Evolutionary conservation across 164 flowering plant species (phyloP).

Genomic region (Magnolia kwangsiensis): DNA sequence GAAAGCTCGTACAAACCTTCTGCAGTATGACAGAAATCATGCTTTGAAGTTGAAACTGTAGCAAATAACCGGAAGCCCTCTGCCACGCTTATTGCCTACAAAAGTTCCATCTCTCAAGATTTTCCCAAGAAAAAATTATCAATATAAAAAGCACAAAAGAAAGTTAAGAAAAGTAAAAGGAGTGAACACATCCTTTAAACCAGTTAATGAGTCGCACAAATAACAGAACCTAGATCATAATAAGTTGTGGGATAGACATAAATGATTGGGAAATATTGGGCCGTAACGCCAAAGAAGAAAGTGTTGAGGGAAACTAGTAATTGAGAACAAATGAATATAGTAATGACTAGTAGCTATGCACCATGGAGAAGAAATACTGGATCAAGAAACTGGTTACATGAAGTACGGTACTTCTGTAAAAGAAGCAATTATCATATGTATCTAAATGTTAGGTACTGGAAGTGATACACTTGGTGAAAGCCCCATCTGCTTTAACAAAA

Average conservation of each 20-base stretch:
- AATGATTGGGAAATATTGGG: neutral
- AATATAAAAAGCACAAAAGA: neutral
- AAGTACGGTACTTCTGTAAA: neutral
- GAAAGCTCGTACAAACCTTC: slow-evolving; percentile 45
- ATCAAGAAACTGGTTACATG: no score
- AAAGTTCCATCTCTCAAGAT: neutral
- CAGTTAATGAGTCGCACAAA: no score
- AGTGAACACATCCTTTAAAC: neutral
- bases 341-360: no score
- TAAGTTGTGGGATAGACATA: neutral
- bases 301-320: no score
- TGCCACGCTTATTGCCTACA: slow-evolving; percentile 69
- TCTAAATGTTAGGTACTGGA: neutral
- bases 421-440: neutral
- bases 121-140: neutral
- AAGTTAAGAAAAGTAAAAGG: neutral
- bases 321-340: no score
- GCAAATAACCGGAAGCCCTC: slow-evolving; percentile 80
- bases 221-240: neutral
- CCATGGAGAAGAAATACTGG: no score
- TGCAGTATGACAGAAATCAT: slow-evolving; percentile 28
- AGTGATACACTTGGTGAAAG: neutral
- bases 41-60: slow-evolving; percentile 57
- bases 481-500: neutral
- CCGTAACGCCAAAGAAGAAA: no score